A percentile compares a stretch with the other conserved stretches of the same genome.
Evolutionary conservation across 768 basidiomycete species (phyloP).

Genomic region (Kwoniella newhampshirensis): DNA sequence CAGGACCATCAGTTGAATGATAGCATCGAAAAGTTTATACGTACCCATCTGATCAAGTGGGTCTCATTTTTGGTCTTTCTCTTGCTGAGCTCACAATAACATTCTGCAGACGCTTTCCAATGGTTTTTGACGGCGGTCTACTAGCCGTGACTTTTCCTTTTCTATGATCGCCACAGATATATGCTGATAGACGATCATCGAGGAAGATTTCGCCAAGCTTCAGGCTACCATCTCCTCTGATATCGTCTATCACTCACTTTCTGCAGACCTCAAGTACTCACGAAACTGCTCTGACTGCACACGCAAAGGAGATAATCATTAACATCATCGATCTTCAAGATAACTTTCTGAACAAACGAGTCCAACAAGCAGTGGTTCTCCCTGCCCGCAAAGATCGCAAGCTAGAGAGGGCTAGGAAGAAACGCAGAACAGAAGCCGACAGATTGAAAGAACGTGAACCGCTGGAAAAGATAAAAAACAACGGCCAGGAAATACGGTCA

Average conservation of each 20-base stretch:
- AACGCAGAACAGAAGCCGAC: neutral
- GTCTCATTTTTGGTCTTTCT: neutral
- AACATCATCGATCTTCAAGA: conserved; percentile 12
- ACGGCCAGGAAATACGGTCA: too few relatives aligned
- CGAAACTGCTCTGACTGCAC: neutral
- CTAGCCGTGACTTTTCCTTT: conserved; percentile 10
- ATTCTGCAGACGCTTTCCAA: conserved; percentile 33
- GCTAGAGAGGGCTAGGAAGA: conserved; percentile 4
- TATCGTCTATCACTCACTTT: conserved; percentile 21
- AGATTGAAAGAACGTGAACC: neutral
- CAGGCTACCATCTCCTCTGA: conserved; percentile 2
- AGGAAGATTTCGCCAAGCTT: conserved; percentile 3
- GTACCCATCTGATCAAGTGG: conserved; percentile 14
- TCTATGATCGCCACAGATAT: neutral
- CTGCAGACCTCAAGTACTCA: conserved; percentile 13
- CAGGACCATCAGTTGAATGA: conserved; percentile 9
- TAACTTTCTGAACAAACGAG: neutral
- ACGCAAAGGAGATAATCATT: neutral
- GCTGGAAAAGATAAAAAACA: neutral
- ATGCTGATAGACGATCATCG: neutral
- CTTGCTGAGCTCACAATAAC: conserved; percentile 1
- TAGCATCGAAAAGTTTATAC: conserved; percentile 16
- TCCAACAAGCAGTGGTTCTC: neutral
- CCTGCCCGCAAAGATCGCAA: conserved; percentile 11
- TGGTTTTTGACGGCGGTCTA: conserved; percentile 34